Base-by-base conservation (phyloP, 1,284 basidiomycete genomes). In the Pseudozyma flocculosa region DNA sequence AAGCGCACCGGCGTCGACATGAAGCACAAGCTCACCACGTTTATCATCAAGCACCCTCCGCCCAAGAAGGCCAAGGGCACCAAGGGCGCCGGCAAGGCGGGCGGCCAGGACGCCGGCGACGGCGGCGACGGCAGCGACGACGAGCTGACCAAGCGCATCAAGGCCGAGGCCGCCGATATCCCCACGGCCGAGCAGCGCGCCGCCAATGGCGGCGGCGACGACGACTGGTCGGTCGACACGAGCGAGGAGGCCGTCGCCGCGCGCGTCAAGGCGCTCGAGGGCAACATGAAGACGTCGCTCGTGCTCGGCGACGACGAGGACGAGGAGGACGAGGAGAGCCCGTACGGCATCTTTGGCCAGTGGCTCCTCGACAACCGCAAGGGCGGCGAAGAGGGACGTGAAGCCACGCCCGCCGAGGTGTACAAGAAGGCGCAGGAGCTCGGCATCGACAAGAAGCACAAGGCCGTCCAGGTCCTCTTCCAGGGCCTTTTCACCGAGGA, bases 41-140 rank as follows among this genome's bases (percentile, higher is more conserved):
- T 90, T 82, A 97, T 99, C 79, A 76, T 95, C 76, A 97, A 95
- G 83, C 98, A 99, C 80, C 95, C 95, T 41, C 94, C 83, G 37
- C 81, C 92, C 64, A 81, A 80, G 64, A 87, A 87, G 78, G 66
- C 58, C 45, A 78, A 78, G 62, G 75, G 75, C n/a, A 54, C 61
- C 42, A 76, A 78, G 54, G 71, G 72, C 10, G 69, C 72, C 30
- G 72, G 74, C 8, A 79, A 79, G 51, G 49, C 73, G 3, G 68
- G 85, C 38, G 90, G 89, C 82, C 91, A 89, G 80, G 73, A 70
- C 17, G 74, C 67, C 23, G 72, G 63, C 18, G 61, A 64, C 32
- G 79, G 79, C 23, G 72, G 63, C 18, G 61, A 64, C 32, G 79
- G 79, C 43, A 78, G 78, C 26, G 79, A 81, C 57, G 80, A 81